Conservation (phyloP, 2,329 filamentous ascomycete genomes). For the Aspergillus ibericus region DNA sequence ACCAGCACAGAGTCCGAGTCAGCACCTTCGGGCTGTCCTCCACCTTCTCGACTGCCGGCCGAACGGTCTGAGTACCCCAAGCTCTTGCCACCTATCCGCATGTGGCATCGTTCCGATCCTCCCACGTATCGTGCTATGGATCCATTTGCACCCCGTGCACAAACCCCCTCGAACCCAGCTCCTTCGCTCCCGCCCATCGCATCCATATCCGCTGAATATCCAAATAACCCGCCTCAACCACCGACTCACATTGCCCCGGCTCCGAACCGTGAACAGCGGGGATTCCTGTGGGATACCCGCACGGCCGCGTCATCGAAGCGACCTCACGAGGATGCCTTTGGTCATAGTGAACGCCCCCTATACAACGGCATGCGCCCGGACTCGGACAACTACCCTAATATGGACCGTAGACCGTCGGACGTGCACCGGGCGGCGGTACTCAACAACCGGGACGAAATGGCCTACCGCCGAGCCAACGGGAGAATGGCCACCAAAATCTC, state of each 20-base stretch:
- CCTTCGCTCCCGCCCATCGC: constrained; percentile 41
- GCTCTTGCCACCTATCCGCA: constrained; percentile 14
- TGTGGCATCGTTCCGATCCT: constrained; percentile 38
- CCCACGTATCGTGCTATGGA: constrained; percentile 43
- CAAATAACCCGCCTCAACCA: constrained; percentile 21
- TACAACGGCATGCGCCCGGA: constrained; percentile 48
- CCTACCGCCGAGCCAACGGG: constrained; percentile 40
- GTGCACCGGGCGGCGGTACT: constrained; percentile 26
- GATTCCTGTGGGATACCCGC: neutral
- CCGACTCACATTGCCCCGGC: constrained; percentile 25
- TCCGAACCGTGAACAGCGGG: constrained; percentile 22
- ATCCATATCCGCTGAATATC: constrained; percentile 31
- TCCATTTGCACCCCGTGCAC: constrained; percentile 23
- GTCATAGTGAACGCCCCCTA: constrained; percentile 41
- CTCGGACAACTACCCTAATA: constrained; percentile 24
- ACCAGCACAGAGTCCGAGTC: constrained; percentile 35
- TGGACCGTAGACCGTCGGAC: constrained; percentile 28
- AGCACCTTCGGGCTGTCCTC: constrained; percentile 21
- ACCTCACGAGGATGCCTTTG: constrained; percentile 41
- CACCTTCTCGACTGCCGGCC: constrained; percentile 16
- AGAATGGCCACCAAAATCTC: constrained; percentile 34
- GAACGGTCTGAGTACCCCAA: constrained; percentile 30
- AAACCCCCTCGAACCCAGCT: constrained; percentile 26
- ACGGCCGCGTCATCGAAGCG: constrained; percentile 22
- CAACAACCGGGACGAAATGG: constrained; percentile 29